Evolutionary conservation across 768 basidiomycete species (phyloP), one percentile per base, ranked within the genome.

Genomic region (Tulasnella calospora): DNA sequence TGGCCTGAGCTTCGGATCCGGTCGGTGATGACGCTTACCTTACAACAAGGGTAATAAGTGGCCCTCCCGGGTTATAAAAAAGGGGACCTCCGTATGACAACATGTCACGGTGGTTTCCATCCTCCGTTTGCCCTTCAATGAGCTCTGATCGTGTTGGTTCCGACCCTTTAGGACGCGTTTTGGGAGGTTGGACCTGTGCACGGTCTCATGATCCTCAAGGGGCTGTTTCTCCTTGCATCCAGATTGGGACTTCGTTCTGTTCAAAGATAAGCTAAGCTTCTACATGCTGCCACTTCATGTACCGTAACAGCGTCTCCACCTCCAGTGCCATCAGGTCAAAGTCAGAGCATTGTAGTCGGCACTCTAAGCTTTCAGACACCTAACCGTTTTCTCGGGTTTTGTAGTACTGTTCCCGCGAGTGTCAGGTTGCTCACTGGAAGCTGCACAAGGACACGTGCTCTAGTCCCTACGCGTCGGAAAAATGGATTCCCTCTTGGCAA

Each of bases 371-470:
- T n/a, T 30, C 12, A 40, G 36, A 30, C 17, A 10, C 19, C 41
- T 71, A 23, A 71, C 71, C 23, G 19, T 10, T 23, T 4, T 23
- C 35, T 38, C 33, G n/a, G 57, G 2, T 61, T 61, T 40, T 10
- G 3, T 40, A 71, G 71, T 71, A 71, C 41, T 71, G 71, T 30
- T 71, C 71, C n/a, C 35, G 33, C 86, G 87, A 84, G 47, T 87
- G 87, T 74, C 87, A 87, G 79, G 82, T 76, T 21, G 80, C 78
- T 21, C 85, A 87, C 79, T 88, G 87, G 87, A 82, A 82, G 44
- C 79, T 82, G 7, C 87, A 87, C 81, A 86, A 85, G 80, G 57
- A 67, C 0, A 73, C 81, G 0, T 88, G 87, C 79, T 82, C 81
- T 15, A 83, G 86, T 2, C 82, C 71, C 71, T 71, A 38, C 35